A percentile compares a stretch with the other conserved stretches of the same genome.
phyloP scores from a whole-genome alignment of 352 stramenopile species.

The Pythium guiyangense region DNA sequence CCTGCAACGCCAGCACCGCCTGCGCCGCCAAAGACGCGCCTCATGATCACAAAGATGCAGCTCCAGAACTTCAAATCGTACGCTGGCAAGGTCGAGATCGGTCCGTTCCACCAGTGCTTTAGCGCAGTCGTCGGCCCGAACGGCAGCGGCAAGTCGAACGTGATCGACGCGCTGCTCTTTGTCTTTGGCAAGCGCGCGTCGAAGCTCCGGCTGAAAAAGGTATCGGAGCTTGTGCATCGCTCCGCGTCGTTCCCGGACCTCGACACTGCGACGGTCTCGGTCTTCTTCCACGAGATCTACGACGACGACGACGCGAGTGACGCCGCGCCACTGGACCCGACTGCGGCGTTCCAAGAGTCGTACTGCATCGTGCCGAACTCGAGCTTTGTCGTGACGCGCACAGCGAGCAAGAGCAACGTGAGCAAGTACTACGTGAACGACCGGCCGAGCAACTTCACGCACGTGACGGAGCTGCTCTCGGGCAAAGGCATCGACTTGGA shows the following conservation, averaged over 20 bases:
- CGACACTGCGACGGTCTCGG: constrained; percentile 93
- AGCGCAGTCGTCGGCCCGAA: constrained; percentile 98
- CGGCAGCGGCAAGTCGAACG: constrained; percentile 99
- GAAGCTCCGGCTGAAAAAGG: constrained; percentile 93
- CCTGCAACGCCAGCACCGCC: background rate
- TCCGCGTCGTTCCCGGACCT: constrained; percentile 89
- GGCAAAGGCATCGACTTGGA: constrained; percentile 98
- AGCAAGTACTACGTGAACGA: constrained; percentile 98
- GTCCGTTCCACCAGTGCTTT: constrained; percentile 99
- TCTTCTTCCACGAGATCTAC: constrained; percentile 98
- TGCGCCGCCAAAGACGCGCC: constrained; percentile 40
- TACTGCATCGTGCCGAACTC: constrained; percentile 92
- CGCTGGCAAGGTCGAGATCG: constrained; percentile 94
- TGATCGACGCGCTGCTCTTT: constrained; percentile 99
- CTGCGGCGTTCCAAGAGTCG: constrained; percentile 42
- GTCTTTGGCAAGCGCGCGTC: constrained; percentile 99
- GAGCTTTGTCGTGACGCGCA: constrained; percentile 90
- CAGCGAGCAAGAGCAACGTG: constrained; percentile 92
- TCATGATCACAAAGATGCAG: constrained; percentile 98
- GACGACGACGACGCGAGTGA: constrained; percentile 37
- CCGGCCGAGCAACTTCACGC: constrained; percentile 90
- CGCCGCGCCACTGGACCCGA: background rate
- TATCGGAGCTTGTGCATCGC: constrained; percentile 98
- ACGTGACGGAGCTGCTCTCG: constrained; percentile 93
- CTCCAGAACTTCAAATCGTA: constrained; percentile 99